Evolutionary conservation across 2,329 filamentous ascomycete genomes (phyloP).

Genomic region (Chaetomiaceae sp.): DNA sequence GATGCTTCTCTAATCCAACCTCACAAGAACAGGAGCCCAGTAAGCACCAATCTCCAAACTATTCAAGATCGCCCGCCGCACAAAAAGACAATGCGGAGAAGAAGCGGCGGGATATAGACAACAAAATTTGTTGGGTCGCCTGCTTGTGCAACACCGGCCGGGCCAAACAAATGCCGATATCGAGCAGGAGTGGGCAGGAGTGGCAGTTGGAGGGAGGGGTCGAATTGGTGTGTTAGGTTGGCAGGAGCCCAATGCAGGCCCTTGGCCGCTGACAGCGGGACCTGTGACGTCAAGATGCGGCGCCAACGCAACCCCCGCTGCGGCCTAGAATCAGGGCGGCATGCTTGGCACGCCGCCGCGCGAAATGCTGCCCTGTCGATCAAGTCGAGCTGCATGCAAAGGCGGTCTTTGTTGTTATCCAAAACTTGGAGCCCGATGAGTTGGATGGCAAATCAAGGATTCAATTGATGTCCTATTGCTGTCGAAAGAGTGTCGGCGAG

Average conservation of each 20-base stretch:
- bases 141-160: neutral
- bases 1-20: neutral
- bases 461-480: neutral
- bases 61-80: neutral
- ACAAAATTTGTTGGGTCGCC: neutral
- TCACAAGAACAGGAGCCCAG: constrained; percentile 4
- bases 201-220: constrained; percentile 6
- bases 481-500: neutral
- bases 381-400: neutral
- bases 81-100: neutral
- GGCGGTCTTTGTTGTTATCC: neutral
- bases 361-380: constrained; percentile 7
- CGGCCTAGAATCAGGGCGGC: constrained; percentile 6
- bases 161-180: constrained; percentile 1
- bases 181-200: neutral
- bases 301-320: constrained; percentile 9
- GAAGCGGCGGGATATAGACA: neutral
- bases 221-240: constrained; percentile 7
- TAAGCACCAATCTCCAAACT: neutral
- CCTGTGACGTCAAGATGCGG: constrained; percentile 15
- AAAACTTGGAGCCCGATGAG: neutral
- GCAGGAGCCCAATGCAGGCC: constrained; percentile 3
- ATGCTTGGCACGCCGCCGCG: constrained; percentile 4
- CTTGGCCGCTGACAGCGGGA: constrained; percentile 4
- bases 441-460: neutral